Evolutionary conservation across 345 rosid species (phyloP).

Genomic region (Hirschfeldia incana): DNA sequence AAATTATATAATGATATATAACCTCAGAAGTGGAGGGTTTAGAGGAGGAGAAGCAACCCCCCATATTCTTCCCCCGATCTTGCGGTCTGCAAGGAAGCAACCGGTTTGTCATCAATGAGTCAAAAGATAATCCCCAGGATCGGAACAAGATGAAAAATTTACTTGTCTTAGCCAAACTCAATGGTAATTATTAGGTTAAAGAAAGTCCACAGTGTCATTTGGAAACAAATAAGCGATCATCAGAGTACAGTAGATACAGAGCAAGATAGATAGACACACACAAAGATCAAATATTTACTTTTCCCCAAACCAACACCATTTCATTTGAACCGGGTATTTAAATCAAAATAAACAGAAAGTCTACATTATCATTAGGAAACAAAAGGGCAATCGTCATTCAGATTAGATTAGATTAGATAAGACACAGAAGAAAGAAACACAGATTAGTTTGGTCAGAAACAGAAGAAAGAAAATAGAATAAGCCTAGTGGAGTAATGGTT

Average conservation of each 20-base stretch:
- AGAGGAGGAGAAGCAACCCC: background rate
- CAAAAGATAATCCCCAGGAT: too few species aligned
- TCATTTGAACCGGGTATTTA: background rate
- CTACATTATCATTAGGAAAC: background rate
- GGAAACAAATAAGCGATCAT: background rate
- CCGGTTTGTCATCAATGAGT: background rate
- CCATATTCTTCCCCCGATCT: background rate
- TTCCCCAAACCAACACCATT: background rate
- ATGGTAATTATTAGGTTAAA: too few species aligned
- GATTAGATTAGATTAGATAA: too few species aligned
- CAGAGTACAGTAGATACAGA: too few species aligned
- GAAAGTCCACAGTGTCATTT: background rate
- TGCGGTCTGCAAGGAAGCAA: background rate
- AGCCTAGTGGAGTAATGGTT: background rate
- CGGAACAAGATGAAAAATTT: too few species aligned
- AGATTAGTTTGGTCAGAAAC: background rate
- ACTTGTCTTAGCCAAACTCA: too few species aligned
- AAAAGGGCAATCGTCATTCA: too few species aligned
- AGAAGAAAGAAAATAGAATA: background rate
- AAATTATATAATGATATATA: background rate
- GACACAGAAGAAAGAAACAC: too few species aligned
- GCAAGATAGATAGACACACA: too few species aligned
- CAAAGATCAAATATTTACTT: background rate
- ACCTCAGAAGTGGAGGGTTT: background rate
- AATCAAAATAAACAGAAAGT: background rate